Evolutionary conservation across 352 stramenopile genomes (phyloP).

Genomic region (Pythium volutum): DNA sequence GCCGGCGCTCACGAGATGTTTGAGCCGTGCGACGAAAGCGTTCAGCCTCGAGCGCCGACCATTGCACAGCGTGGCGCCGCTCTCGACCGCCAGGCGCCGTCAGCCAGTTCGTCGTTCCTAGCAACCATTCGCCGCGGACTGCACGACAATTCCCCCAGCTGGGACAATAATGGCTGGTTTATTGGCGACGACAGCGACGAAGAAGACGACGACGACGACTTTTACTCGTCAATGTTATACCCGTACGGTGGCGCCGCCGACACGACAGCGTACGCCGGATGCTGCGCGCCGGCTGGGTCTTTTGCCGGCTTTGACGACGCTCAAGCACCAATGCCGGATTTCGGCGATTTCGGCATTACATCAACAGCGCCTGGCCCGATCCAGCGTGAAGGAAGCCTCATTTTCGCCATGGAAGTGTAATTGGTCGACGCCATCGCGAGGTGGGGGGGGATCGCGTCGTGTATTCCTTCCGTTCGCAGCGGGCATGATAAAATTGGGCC

Average conservation of each 20-base stretch:
- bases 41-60: not conserved
- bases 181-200: slow-evolving; percentile 21
- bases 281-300: slow-evolving; percentile 16
- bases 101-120: slow-evolving; percentile 17
- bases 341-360: slow-evolving; percentile 6
- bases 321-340: not conserved
- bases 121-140: slow-evolving; percentile 20
- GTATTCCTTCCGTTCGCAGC: not conserved
- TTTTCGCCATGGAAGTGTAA: slow-evolving; percentile 27
- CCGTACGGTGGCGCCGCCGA: slow-evolving; percentile 3
- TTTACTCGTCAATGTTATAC: slow-evolving; percentile 14
- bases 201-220: slow-evolving; percentile 18
- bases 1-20: not conserved
- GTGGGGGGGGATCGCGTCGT: not conserved
- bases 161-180: slow-evolving; percentile 25
- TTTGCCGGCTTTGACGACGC: slow-evolving; percentile 10
- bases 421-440: not conserved
- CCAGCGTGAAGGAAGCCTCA: slow-evolving; percentile 14
- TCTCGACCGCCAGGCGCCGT: not conserved
- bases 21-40: not conserved
- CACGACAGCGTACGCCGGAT: not conserved
- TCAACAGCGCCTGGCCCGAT: not conserved
- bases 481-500: not conserved
- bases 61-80: not conserved
- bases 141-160: slow-evolving; percentile 20